Percentiles rank a stretch among this genome's conserved stretches.
Conservation (phyloP, 2,329 filamentous ascomycete genomes). For the Botryotinia globosa region DNA sequence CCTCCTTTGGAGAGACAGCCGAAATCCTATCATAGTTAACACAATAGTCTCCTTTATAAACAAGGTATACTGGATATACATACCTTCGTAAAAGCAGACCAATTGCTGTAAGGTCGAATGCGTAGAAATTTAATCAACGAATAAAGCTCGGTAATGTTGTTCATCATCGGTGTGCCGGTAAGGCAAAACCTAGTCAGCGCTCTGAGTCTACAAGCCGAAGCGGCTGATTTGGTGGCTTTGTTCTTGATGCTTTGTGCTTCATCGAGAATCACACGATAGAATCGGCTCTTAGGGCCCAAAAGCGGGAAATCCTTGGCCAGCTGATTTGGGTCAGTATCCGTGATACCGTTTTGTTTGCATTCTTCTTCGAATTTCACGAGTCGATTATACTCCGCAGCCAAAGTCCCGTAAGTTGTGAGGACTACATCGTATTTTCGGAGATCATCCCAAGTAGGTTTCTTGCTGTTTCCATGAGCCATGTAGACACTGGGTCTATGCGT, state of each 20-base stretch:
- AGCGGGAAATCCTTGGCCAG: slow-evolving; percentile 42
- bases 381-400: slow-evolving; percentile 65
- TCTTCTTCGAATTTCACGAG: slow-evolving; percentile 48
- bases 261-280: slow-evolving; percentile 71
- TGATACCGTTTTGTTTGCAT: slow-evolving; percentile 21
- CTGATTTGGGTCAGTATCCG: slow-evolving; percentile 41
- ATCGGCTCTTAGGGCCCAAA: slow-evolving; percentile 58
- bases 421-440: slow-evolving; percentile 70
- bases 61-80: slow-evolving; percentile 31
- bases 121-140: slow-evolving; percentile 74
- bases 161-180: slow-evolving; percentile 88
- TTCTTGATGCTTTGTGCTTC: slow-evolving; percentile 84
- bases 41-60: slow-evolving; percentile 24
- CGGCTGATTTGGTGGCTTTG: slow-evolving; percentile 57
- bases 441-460: slow-evolving; percentile 56
- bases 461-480: slow-evolving; percentile 63
- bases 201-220: slow-evolving; percentile 57
- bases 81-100: slow-evolving; percentile 58
- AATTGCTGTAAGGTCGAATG: slow-evolving; percentile 70
- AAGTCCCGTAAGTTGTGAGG: slow-evolving; percentile 73
- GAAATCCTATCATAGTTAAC: slow-evolving; percentile 30
- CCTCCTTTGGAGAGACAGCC: slow-evolving; percentile 32
- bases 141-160: slow-evolving; percentile 73
- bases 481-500: slow-evolving; percentile 60
- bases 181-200: slow-evolving; percentile 68